Conservation (phyloP, 441 rosid genomes). For the Populus hybrid region DNA sequence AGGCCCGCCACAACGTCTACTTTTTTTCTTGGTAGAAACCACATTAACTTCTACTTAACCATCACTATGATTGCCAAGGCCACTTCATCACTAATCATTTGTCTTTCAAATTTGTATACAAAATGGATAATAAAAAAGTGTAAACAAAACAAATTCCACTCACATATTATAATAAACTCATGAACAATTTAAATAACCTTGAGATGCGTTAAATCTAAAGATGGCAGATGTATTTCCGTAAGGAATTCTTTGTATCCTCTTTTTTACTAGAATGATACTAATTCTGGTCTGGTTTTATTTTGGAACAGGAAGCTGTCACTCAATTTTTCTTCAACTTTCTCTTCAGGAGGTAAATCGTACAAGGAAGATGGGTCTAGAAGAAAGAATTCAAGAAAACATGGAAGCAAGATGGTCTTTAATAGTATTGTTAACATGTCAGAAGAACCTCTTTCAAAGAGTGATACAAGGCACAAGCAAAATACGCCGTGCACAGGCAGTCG, state of each 20-base stretch:
- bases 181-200: neutral
- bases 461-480: slow-evolving; percentile 66
- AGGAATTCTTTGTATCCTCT: neutral
- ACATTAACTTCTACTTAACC: neutral
- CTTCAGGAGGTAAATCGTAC: slow-evolving; percentile 50
- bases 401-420: slow-evolving; percentile 38
- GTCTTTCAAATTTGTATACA: neutral
- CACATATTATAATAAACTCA: neutral
- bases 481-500: slow-evolving; percentile 72
- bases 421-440: slow-evolving; percentile 36
- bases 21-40: neutral
- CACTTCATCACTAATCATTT: neutral
- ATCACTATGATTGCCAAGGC: neutral
- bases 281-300: slow-evolving; percentile 17
- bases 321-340: slow-evolving; percentile 65
- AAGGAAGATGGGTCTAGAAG: slow-evolving; percentile 60
- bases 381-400: slow-evolving; percentile 60
- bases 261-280: neutral
- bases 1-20: neutral
- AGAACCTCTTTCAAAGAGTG: slow-evolving; percentile 77
- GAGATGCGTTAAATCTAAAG: slow-evolving; percentile 44
- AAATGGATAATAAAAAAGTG: neutral
- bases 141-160: neutral
- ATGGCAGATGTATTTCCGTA: neutral
- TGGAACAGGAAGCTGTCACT: slow-evolving; percentile 81